Conservation (phyloP, 345 rosid species). For the Noccaea bulbosa region DNA sequence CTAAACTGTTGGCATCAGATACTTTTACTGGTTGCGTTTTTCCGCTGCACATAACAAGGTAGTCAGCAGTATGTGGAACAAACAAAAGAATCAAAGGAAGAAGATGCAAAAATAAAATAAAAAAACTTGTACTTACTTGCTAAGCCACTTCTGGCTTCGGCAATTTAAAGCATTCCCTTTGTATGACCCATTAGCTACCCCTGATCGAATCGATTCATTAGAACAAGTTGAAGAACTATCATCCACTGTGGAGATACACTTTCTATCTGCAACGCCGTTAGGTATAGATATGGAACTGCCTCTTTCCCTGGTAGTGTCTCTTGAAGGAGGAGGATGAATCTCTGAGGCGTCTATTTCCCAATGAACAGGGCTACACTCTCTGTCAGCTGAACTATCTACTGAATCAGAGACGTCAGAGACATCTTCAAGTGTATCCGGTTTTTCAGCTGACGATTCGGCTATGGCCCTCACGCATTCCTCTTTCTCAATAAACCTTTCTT, state of each 20-base stretch:
- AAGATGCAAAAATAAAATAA: not conserved
- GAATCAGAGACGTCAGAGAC: conserved; percentile 79
- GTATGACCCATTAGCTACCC: conserved; percentile 61
- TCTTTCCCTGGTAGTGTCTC: conserved; percentile 52
- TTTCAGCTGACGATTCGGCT: conserved; percentile 54
- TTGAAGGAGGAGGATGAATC: conserved; percentile 59
- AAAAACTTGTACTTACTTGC: conserved; percentile 40
- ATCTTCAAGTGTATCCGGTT: conserved; percentile 63
- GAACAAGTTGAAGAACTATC: conserved; percentile 95
- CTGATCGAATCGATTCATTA: conserved; percentile 73
- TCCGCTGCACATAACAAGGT: conserved; percentile 49
- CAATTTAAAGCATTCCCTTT: conserved; percentile 55
- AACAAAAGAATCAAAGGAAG: conserved; percentile 1
- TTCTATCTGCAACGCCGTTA: conserved; percentile 64
- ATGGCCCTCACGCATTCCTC: conserved; percentile 50
- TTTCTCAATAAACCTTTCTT: conserved; percentile 54
- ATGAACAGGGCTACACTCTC: conserved; percentile 71
- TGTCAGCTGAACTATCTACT: conserved; percentile 65
- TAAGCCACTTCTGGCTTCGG: conserved; percentile 55
- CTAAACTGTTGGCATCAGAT: conserved; percentile 50
- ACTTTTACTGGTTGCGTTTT: conserved; percentile 56
- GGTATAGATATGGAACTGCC: conserved; percentile 38
- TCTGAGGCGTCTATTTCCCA: conserved; percentile 84
- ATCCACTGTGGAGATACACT: conserved; percentile 55
- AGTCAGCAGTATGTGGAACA: conserved; percentile 9